These are phyloP conservation scores for Choiromyces venosus DNA, from an alignment of 495 filamentous ascomycete species.

Conservation along the genomic window DNA sequence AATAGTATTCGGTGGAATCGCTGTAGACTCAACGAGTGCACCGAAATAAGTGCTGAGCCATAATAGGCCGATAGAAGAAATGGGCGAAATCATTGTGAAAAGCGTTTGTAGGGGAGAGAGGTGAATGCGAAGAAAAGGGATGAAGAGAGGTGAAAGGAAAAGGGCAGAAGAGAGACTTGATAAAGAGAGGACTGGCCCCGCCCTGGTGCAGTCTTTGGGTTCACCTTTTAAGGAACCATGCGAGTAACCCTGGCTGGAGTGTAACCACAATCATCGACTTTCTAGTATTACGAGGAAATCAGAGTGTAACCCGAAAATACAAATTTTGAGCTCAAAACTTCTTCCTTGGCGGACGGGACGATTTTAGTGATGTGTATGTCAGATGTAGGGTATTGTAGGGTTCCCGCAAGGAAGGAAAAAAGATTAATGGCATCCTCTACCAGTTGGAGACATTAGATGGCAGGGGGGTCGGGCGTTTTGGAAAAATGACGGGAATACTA, in stretches of 20 bases:
- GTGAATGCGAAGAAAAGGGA: not conserved
- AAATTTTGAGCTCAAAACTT: not conserved
- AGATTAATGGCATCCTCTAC: not conserved
- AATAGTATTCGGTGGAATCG: slow-evolving; percentile 6
- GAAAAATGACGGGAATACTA: not conserved
- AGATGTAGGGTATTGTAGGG: not conserved
- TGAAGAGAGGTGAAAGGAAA: not conserved
- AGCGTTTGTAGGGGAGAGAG: not conserved
- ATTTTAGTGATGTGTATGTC: not conserved
- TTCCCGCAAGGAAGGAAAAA: not conserved
- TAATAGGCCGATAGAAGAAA: slow-evolving; percentile 19
- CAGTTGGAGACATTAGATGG: not conserved
- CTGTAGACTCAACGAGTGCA: slow-evolving; percentile 16
- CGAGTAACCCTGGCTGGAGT: not conserved
- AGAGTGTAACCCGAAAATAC: not conserved
- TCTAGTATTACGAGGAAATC: not conserved
- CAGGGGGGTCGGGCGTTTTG: not conserved
- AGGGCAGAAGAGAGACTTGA: not conserved
- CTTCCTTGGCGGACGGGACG: not conserved
- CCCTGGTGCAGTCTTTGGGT: not conserved
- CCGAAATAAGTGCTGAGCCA: slow-evolving; percentile 12
- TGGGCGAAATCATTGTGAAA: slow-evolving; percentile 18
- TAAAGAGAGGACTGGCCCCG: not conserved
- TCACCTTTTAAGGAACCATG: not conserved
- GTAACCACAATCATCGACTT: not conserved